Conservation (phyloP, 164 flowering plant species). For the Buxus sempervirens region DNA sequence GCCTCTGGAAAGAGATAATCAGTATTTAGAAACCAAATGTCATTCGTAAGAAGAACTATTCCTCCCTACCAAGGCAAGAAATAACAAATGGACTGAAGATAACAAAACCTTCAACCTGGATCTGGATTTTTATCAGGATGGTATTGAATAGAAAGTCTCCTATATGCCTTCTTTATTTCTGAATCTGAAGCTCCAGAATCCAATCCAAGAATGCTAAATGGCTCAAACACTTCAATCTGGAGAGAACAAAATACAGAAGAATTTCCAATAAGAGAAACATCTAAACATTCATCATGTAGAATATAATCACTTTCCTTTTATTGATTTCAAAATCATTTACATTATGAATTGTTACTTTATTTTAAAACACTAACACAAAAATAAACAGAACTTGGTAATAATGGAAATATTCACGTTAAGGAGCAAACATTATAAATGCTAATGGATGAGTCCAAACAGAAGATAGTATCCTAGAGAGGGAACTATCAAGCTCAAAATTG, state of each 20-base stretch:
- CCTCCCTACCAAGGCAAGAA: background rate
- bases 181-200: constrained; percentile 84
- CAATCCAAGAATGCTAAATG: constrained; percentile 83
- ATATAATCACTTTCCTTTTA: too few relatives aligned
- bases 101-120: constrained; percentile 73
- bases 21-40: constrained; percentile 8
- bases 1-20: constrained; percentile 61
- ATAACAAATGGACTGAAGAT: constrained; percentile 11
- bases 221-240: constrained; percentile 85
- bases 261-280: background rate
- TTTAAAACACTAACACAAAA: background rate
- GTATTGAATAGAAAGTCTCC: constrained; percentile 89
- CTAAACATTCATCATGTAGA: background rate
- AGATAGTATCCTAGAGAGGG: too few relatives aligned
- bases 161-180: constrained; percentile 89
- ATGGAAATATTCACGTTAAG: background rate
- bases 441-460: too few relatives aligned
- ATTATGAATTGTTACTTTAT: background rate
- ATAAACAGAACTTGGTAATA: background rate
- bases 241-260: background rate
- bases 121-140: constrained; percentile 99
- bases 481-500: too few relatives aligned
- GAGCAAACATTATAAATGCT: background rate
- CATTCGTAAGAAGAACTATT: background rate
- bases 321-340: background rate